A percentile compares a stretch with the other conserved stretches of the same genome.
These are phyloP conservation scores for Penicillium fuscoglaucum DNA, from an alignment of 2,329 filamentous ascomycete genomes.

Conservation along the genomic window DNA sequence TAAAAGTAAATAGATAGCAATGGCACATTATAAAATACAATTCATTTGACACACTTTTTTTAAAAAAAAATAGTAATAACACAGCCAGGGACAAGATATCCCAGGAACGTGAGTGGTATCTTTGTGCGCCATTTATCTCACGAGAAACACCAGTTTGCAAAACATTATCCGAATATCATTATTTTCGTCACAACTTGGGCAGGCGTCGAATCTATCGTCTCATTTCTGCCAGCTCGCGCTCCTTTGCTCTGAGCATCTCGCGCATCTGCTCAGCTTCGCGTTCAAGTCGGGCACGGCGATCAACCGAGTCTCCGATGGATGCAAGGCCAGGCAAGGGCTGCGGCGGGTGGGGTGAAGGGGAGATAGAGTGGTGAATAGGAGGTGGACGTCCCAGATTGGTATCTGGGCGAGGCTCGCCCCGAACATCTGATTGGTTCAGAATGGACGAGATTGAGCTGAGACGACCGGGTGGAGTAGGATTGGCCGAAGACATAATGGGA, in stretches of 20 bases:
- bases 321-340: constrained; percentile 36
- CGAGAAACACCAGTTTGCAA: constrained; percentile 8
- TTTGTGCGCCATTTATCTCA: constrained; percentile 14
- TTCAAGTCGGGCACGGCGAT: constrained; percentile 65
- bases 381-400: constrained; percentile 38
- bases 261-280: constrained; percentile 76
- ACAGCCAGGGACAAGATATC: constrained; percentile 17
- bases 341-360: constrained; percentile 18
- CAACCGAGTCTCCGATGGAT: constrained; percentile 58
- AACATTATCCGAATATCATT: constrained; percentile 21
- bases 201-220: constrained; percentile 28
- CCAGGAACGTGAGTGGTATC: constrained; percentile 26
- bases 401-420: constrained; percentile 44
- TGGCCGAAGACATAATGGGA: constrained; percentile 40
- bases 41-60: constrained; percentile 6
- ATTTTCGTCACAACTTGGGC: constrained; percentile 22
- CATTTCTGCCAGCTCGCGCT: constrained; percentile 66
- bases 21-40: constrained; percentile 12
- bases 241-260: constrained; percentile 69
- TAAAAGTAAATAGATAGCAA: not conserved
- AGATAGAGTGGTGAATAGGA: constrained; percentile 30
- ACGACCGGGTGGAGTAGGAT: constrained; percentile 54
- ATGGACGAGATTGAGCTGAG: constrained; percentile 76
- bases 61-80: constrained; percentile 11
- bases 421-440: constrained; percentile 57